Conservation (phyloP, 2,329 filamentous ascomycete species). For the Leptographium wingfieldii region DNA sequence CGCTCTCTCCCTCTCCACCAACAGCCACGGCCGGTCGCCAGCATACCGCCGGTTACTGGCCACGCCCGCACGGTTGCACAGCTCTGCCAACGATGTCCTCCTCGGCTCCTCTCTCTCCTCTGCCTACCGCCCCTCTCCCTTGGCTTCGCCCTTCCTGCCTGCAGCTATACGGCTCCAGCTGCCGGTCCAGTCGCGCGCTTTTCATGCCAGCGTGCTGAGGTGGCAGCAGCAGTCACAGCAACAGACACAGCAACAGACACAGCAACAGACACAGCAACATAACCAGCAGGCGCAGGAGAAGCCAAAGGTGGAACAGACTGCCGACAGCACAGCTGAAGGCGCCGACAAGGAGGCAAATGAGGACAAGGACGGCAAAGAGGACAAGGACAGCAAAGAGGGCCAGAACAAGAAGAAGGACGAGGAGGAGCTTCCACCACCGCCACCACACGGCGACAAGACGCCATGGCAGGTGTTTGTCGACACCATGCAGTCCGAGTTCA, state of each 20-base stretch:
- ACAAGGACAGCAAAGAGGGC: constrained; percentile 30
- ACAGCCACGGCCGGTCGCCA: constrained; percentile 28
- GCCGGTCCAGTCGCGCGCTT: constrained; percentile 20
- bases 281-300: constrained; percentile 17
- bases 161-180: constrained; percentile 23
- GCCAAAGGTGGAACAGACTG: constrained; percentile 21
- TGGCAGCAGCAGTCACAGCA: constrained; percentile 14
- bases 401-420: constrained; percentile 33
- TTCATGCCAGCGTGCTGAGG: constrained; percentile 19
- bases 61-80: constrained; percentile 1
- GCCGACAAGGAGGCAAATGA: constrained; percentile 23
- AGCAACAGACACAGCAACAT: constrained; percentile 12
- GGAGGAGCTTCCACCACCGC: constrained; percentile 67
- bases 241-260: constrained; percentile 15
- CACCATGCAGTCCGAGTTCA: constrained; percentile 87
- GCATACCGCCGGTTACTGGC: constrained; percentile 35
- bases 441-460: constrained; percentile 96
- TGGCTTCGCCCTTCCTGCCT: constrained; percentile 34
- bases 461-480: constrained; percentile 98
- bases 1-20: constrained; percentile 22
- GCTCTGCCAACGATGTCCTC: constrained; percentile 14
- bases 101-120: not conserved
- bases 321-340: constrained; percentile 26
- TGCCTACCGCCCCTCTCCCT: constrained; percentile 14
- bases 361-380: constrained; percentile 28